Conservation (phyloP, 176 grass and related monocot genomes). For the Luzula sylvatica region DNA sequence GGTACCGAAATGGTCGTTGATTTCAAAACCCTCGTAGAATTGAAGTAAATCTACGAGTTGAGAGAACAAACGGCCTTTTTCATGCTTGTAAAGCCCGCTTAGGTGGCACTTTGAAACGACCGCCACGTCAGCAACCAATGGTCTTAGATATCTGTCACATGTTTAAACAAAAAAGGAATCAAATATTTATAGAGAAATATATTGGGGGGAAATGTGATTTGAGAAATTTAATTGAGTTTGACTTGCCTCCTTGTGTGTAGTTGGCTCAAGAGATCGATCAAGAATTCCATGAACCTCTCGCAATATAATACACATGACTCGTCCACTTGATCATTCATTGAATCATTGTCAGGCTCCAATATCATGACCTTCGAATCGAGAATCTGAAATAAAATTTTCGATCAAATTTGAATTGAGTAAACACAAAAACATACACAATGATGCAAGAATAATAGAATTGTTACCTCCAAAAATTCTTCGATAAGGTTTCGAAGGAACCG, state of each 20-base stretch:
- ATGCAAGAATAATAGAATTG: background rate
- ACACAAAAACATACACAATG: background rate
- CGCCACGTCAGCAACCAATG: slow-evolving; percentile 14
- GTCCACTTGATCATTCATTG: slow-evolving; percentile 38
- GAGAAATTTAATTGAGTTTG: slow-evolving; percentile 8
- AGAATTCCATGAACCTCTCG: slow-evolving; percentile 97
- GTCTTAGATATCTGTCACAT: slow-evolving; percentile 9
- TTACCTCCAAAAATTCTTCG: slow-evolving; percentile 92
- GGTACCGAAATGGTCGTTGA: slow-evolving; percentile 84
- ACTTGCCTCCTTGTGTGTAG: slow-evolving; percentile 81
- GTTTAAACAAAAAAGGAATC: too few species aligned
- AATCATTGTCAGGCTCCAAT: slow-evolving; percentile 35
- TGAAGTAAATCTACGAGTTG: slow-evolving; percentile 92
- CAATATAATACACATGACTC: slow-evolving; percentile 92
- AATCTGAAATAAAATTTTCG: slow-evolving; percentile 38
- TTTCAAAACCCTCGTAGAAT: slow-evolving; percentile 97
- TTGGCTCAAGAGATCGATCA: slow-evolving; percentile 99
- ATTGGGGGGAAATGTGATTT: background rate
- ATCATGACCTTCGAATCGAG: slow-evolving; percentile 71
- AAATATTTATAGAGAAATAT: background rate
- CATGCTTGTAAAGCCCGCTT: slow-evolving; percentile 26
- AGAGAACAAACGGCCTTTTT: slow-evolving; percentile 87
- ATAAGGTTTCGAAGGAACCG: slow-evolving; percentile 72
- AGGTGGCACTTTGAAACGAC: slow-evolving; percentile 19
- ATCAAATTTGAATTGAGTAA: background rate